Evolutionary conservation across 2,329 filamentous ascomycete species (phyloP), one percentile per base, ranked within the genome.

Genomic region (Tolypocladium tundrense): DNA sequence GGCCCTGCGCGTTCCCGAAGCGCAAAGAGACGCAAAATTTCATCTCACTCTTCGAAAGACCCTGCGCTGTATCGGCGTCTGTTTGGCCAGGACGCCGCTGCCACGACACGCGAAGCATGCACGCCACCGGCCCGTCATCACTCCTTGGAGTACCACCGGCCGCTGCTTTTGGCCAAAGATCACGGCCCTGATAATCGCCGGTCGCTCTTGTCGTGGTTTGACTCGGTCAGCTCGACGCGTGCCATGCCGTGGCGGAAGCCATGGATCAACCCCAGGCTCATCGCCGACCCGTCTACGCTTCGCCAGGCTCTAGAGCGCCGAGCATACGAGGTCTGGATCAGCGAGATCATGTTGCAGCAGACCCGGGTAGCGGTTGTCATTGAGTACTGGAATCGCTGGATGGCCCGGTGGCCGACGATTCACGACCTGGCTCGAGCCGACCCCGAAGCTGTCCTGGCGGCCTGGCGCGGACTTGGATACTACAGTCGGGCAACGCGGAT

Each of bases 331-430:
- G 83, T 87, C 53, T 86, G 83, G 81, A 84, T 87, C 65, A 83
- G 79, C 65, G 84, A 87, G 70, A 81, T 86, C 63, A 87, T 87
- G 84, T 75, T 86, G 13, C 84, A 87, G 67, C 84, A 87, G 69
- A 87, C 84, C 2, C 80, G 84, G 35, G 84, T 87, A 4, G 77
- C 80, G 2, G 79, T 79, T 8, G 84, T 86, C 0, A 79, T 85
- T 24, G 81, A 79, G 54, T 87, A 87, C 67, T 87, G 83, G 80
- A 82, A 79, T 37, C 74, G 74, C 1, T 87, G 84, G 84, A 84
- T 84, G 73, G 73, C 68, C 1, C 77, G 77, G 58, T 87, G 83
- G 82, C 82, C 83, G 0, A 83, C 81, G 0, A 77, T 86, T 3
- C 74, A 76, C 1, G 77, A 80, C 27, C 75, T 87, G 8, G 82